These are phyloP conservation scores for Tothia fuscella DNA, from an alignment of 2,329 filamentous ascomycete species.

Conservation along the genomic window DNA sequence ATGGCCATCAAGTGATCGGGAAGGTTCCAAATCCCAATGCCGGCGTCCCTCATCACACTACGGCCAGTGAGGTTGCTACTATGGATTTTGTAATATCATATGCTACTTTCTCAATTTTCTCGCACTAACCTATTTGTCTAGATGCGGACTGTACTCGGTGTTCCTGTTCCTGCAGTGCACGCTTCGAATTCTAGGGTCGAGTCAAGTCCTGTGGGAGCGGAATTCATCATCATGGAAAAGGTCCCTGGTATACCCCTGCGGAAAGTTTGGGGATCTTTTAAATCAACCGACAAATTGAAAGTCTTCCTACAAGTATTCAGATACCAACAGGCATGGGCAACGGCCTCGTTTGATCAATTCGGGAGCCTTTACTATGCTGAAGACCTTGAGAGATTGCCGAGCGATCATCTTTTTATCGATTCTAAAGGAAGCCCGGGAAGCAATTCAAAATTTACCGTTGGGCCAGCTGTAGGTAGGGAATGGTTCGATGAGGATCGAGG, in stretches of 20 bases:
- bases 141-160: slow-evolving; percentile 20
- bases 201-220: slow-evolving; percentile 20
- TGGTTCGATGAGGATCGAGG: slow-evolving; percentile 22
- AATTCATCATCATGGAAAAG: slow-evolving; percentile 26
- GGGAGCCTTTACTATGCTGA: no score
- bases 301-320: slow-evolving; percentile 20
- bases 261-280: slow-evolving; percentile 21
- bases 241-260: no score
- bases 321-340: slow-evolving; percentile 20
- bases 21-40: slow-evolving; percentile 28
- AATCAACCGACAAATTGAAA: slow-evolving; percentile 16
- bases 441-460: slow-evolving; percentile 24
- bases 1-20: slow-evolving; percentile 23
- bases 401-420: no score
- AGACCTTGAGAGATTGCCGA: slow-evolving; percentile 19
- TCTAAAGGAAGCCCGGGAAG: slow-evolving; percentile 12
- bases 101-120: not conserved
- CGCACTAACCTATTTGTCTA: slow-evolving; percentile 12
- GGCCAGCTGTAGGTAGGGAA: slow-evolving; percentile 24
- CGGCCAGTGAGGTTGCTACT: slow-evolving; percentile 27
- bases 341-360: no score
- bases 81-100: slow-evolving; percentile 21
- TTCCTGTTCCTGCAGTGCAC: slow-evolving; percentile 22
- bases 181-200: slow-evolving; percentile 22
- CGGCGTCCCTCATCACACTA: slow-evolving; percentile 23